Evolutionary conservation across 345 rosid genomes (phyloP).

Genomic region (Populus nigra): DNA sequence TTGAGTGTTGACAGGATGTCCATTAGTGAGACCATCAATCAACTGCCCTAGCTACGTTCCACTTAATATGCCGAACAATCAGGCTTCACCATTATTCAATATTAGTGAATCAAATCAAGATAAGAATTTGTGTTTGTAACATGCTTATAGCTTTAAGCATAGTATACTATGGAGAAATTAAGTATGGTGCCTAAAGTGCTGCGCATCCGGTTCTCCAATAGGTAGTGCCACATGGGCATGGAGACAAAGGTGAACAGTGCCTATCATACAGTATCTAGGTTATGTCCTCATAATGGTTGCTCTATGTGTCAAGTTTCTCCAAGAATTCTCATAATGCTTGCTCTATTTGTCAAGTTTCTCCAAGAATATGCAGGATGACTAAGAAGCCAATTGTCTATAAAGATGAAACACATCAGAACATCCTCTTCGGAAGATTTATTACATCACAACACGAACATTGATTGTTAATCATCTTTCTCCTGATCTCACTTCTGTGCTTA

Average conservation of each 20-base stretch:
- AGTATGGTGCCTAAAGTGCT: neutral
- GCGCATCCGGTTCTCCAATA: neutral
- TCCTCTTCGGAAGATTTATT: neutral
- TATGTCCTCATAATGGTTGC: neutral
- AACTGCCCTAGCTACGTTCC: neutral
- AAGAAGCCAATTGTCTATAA: neutral
- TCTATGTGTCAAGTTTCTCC: neutral
- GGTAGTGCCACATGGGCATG: neutral
- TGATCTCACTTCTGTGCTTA: neutral
- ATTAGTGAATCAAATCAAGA: neutral
- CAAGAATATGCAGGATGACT: neutral
- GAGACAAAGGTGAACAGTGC: neutral
- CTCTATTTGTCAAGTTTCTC: conserved; percentile 4
- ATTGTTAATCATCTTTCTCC: neutral
- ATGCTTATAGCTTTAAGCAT: neutral
- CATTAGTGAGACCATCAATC: neutral
- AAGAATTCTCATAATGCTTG: no score
- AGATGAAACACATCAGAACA: neutral
- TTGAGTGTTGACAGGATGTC: neutral
- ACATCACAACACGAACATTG: neutral
- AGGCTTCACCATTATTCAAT: neutral
- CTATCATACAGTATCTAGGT: neutral
- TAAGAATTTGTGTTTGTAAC: neutral
- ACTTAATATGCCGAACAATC: neutral
- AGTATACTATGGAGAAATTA: neutral